Evolutionary conservation across 257 asterid species (phyloP).

Genomic region (Fraxinus pennsylvanica): DNA sequence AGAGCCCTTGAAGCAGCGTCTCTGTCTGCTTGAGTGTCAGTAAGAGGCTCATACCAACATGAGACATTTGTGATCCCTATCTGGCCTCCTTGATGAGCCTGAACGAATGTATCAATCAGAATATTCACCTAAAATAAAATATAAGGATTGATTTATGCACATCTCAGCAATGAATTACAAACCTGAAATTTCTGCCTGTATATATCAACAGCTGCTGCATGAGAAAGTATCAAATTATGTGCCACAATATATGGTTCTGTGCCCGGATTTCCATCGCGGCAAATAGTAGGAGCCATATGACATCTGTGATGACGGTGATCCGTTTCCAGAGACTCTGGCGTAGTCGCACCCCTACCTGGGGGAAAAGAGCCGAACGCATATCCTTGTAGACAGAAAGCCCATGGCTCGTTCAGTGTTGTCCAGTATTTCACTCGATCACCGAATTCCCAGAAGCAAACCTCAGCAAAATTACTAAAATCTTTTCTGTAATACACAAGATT

Average conservation of each 20-base stretch:
- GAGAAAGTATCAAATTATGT: conserved; percentile 20
- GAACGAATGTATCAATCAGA: background rate
- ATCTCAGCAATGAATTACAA: too few relatives aligned
- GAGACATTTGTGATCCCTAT: conserved; percentile 35
- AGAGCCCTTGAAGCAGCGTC: conserved; percentile 12
- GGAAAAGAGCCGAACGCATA: conserved; percentile 25
- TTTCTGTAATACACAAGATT: background rate
- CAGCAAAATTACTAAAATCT: conserved; percentile 38
- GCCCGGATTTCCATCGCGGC: conserved; percentile 12
- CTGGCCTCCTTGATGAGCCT: conserved; percentile 34
- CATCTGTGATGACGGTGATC: background rate
- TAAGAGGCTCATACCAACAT: conserved; percentile 31
- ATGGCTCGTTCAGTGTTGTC: conserved; percentile 48
- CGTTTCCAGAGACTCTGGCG: background rate
- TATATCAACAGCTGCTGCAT: conserved; percentile 18
- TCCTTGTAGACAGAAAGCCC: conserved; percentile 16
- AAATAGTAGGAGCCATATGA: background rate
- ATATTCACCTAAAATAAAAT: too few relatives aligned
- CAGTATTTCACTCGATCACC: conserved; percentile 48
- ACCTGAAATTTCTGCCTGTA: conserved; percentile 16
- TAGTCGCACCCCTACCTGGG: conserved; percentile 25
- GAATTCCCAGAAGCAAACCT: conserved; percentile 46
- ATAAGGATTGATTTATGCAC: too few relatives aligned
- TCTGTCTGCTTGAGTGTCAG: conserved; percentile 21
- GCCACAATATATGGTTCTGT: conserved; percentile 21